Evolutionary conservation across 2,329 filamentous ascomycete genomes (phyloP).

Genomic region (Coniochaeta prunicola): DNA sequence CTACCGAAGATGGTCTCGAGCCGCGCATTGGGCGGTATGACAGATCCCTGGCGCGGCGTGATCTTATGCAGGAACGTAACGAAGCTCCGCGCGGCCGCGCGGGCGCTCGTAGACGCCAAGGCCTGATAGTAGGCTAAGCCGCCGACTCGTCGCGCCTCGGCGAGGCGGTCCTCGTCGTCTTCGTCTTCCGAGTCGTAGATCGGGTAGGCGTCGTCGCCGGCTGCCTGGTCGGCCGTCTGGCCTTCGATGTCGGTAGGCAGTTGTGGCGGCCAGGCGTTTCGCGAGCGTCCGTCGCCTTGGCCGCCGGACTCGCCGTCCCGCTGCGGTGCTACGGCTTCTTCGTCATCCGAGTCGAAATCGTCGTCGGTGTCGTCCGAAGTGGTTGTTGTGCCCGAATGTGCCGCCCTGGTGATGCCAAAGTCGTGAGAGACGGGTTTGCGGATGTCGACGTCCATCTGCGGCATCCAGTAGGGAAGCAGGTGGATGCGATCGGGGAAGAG

Average conservation of each 20-base stretch:
- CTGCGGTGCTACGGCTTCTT: slow-evolving; percentile 27
- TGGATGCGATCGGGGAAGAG: slow-evolving; percentile 84
- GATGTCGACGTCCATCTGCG: slow-evolving; percentile 97
- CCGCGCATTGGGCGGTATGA: slow-evolving; percentile 51
- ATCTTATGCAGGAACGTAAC: slow-evolving; percentile 39
- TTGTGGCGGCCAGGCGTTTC: slow-evolving; percentile 25
- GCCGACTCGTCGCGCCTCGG: slow-evolving; percentile 69
- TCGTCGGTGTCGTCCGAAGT: slow-evolving; percentile 72
- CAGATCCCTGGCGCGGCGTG: slow-evolving; percentile 45
- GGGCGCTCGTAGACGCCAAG: slow-evolving; percentile 41
- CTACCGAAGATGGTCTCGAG: slow-evolving; percentile 45
- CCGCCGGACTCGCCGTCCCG: slow-evolving; percentile 28
- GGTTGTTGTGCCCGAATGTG: slow-evolving; percentile 67
- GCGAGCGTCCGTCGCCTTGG: slow-evolving; percentile 16
- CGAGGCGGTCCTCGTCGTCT: slow-evolving; percentile 67
- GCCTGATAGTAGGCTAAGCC: slow-evolving; percentile 68
- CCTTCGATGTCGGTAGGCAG: slow-evolving; percentile 67
- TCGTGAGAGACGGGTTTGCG: slow-evolving; percentile 82
- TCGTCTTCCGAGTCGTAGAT: slow-evolving; percentile 90
- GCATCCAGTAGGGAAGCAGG: slow-evolving; percentile 92
- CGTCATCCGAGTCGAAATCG: slow-evolving; percentile 60
- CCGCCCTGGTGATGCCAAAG: slow-evolving; percentile 82
- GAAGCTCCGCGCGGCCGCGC: slow-evolving; percentile 32
- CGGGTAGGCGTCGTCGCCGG: slow-evolving; percentile 66
- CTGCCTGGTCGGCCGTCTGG: slow-evolving; percentile 59